Conservation (phyloP, 345 rosid genomes). For the Hibiscus trionum region DNA sequence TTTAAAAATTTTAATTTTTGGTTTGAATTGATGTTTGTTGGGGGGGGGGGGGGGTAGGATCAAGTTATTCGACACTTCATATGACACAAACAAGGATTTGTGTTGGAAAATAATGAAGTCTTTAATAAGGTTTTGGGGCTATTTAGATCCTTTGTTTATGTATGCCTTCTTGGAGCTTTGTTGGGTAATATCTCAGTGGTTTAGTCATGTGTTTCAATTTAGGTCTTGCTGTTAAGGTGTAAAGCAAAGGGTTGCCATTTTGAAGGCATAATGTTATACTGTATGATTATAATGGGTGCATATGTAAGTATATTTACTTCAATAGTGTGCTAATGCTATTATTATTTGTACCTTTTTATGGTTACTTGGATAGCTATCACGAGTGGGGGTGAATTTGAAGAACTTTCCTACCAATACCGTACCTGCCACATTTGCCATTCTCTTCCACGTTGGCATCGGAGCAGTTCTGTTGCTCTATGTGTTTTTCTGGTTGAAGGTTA, state of each 20-base stretch:
- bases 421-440: conserved; percentile 57
- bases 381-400: conserved; percentile 77
- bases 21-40: background rate
- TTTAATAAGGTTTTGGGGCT: background rate
- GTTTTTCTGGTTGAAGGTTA: conserved; percentile 93
- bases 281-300: background rate
- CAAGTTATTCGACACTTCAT: too few relatives aligned
- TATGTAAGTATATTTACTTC: background rate
- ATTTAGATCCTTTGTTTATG: background rate
- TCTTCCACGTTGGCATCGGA: conserved; percentile 84
- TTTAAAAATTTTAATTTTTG: background rate
- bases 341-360: background rate
- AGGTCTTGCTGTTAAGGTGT: too few relatives aligned
- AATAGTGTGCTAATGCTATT: background rate
- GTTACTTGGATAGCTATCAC: conserved; percentile 40
- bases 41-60: background rate
- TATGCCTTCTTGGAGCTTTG: background rate
- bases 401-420: conserved; percentile 64
- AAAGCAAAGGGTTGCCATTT: background rate
- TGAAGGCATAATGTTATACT: background rate
- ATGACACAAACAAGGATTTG: too few relatives aligned
- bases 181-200: background rate
- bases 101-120: background rate
- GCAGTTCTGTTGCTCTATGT: conserved; percentile 76
- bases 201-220: background rate